Conservation (phyloP, 179 eudicot genomes). For the Patellifolia procumbens region DNA sequence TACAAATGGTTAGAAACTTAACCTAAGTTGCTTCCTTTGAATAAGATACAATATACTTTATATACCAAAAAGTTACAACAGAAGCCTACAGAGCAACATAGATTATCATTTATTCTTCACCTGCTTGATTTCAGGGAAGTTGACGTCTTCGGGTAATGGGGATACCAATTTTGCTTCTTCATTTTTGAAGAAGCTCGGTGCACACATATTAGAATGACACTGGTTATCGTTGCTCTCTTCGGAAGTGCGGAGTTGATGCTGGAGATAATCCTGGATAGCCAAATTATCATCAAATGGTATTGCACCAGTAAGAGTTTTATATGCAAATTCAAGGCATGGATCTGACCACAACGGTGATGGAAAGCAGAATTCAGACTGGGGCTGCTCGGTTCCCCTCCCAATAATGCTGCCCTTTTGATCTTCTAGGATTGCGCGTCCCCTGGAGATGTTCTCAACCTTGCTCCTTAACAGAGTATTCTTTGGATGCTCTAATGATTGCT, state of each 20-base stretch:
- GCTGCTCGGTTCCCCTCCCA: slow-evolving; percentile 25
- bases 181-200: slow-evolving; percentile 29
- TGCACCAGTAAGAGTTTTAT: slow-evolving; percentile 84
- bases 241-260: slow-evolving; percentile 44
- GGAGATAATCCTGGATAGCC: slow-evolving; percentile 45
- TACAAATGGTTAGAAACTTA: slow-evolving; percentile 34
- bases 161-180: slow-evolving; percentile 28
- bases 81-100: slow-evolving; percentile 1
- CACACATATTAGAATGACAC: slow-evolving; percentile 28
- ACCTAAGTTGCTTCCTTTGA: slow-evolving; percentile 22
- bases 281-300: slow-evolving; percentile 60
- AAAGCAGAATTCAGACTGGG: slow-evolving; percentile 36
- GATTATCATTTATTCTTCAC: slow-evolving; percentile 19
- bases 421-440: slow-evolving; percentile 27
- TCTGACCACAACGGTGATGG: slow-evolving; percentile 65
- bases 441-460: slow-evolving; percentile 21
- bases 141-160: slow-evolving; percentile 30
- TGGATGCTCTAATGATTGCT: slow-evolving; percentile 30
- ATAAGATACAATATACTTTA: slow-evolving; percentile 3
- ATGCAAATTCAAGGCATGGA: slow-evolving; percentile 91
- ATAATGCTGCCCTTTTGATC: slow-evolving; percentile 19
- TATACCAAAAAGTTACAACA: slow-evolving; percentile 25
- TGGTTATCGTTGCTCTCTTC: slow-evolving; percentile 15
- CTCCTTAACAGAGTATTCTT: background rate
- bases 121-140: slow-evolving; percentile 30